Conservation (phyloP, 208 protist genomes). For the Polymyxa betae region DNA sequence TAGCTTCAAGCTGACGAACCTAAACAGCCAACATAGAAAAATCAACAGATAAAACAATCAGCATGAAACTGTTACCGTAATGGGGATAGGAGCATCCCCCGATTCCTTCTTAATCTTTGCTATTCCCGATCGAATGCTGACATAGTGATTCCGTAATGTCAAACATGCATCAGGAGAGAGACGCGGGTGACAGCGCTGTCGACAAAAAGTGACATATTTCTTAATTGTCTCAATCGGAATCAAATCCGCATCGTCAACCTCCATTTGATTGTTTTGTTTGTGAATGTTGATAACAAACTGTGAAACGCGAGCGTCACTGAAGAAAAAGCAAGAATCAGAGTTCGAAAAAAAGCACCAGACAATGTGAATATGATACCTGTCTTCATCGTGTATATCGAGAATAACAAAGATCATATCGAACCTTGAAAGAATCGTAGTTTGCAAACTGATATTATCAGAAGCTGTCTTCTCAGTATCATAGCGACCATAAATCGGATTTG, state of each 20-base stretch:
- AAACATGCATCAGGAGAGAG: conserved; percentile 40
- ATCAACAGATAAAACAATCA: too few species aligned
- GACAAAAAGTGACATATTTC: conserved; percentile 56
- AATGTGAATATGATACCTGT: conserved; percentile 65
- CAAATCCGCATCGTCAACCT: conserved; percentile 57
- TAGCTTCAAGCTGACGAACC: conserved; percentile 77
- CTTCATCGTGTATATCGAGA: conserved; percentile 71
- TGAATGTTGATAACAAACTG: conserved; percentile 62
- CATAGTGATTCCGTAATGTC: conserved; percentile 50
- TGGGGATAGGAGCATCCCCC: conserved; percentile 61
- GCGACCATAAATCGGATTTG: conserved; percentile 92
- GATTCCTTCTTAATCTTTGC: conserved; percentile 54
- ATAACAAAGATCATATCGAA: conserved; percentile 92
- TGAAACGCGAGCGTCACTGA: background rate
- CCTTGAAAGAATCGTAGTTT: conserved; percentile 96
- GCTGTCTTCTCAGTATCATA: conserved; percentile 75
- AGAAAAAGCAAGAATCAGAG: conserved; percentile 73
- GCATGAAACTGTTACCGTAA: too few species aligned
- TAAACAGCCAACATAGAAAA: too few species aligned
- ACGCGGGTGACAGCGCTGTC: conserved; percentile 30
- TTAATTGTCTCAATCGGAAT: conserved; percentile 44
- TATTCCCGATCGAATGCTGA: conserved; percentile 48
- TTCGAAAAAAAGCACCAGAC: background rate
- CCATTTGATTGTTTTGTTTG: background rate
- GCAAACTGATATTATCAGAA: conserved; percentile 74